Conservation (phyloP, 2,329 filamentous ascomycete species). For the Penicillium sp. region DNA sequence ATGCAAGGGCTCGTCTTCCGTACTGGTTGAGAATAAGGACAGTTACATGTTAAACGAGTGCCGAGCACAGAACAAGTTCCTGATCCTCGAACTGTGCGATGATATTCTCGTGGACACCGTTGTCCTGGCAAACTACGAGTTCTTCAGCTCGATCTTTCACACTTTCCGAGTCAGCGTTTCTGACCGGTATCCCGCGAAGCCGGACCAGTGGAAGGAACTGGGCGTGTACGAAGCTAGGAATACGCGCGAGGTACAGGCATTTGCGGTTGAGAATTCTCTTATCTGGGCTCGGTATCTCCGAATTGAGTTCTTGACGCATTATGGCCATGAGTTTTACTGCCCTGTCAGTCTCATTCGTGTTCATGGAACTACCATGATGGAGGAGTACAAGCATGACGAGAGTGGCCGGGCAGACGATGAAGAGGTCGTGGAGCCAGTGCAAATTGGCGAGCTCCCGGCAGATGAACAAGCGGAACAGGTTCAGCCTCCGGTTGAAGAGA, state of each 20-base stretch:
- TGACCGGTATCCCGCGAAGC: conserved; percentile 89
- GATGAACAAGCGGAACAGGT: conserved; percentile 16
- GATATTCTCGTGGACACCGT: conserved; percentile 85
- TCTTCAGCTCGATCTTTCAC: conserved; percentile 96
- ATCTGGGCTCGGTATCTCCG: conserved; percentile 94
- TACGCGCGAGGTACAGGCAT: conserved; percentile 88
- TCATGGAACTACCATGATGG: conserved; percentile 90
- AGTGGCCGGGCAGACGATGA: conserved; percentile 60
- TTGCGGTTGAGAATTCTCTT: conserved; percentile 86
- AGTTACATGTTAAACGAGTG: conserved; percentile 97
- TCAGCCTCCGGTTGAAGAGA: conserved; percentile 24
- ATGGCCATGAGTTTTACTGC: conserved; percentile 95
- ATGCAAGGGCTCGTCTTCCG: conserved; percentile 81
- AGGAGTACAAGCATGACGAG: conserved; percentile 86
- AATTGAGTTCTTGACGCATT: conserved; percentile 89
- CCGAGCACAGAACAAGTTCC: conserved; percentile 80
- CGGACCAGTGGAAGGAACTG: conserved; percentile 85
- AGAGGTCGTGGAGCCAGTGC: conserved; percentile 56
- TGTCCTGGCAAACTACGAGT: conserved; percentile 97
- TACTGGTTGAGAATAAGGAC: conserved; percentile 95
- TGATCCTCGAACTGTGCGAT: conserved; percentile 91
- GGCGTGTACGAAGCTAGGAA: conserved; percentile 90
- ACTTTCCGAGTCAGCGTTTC: conserved; percentile 89
- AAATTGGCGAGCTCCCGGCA: conserved; percentile 19
- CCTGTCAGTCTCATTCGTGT: conserved; percentile 86